Evolutionary conservation across 202 grass and related monocot species (phyloP).

Genomic region (Schoenoplectus triqueter): DNA sequence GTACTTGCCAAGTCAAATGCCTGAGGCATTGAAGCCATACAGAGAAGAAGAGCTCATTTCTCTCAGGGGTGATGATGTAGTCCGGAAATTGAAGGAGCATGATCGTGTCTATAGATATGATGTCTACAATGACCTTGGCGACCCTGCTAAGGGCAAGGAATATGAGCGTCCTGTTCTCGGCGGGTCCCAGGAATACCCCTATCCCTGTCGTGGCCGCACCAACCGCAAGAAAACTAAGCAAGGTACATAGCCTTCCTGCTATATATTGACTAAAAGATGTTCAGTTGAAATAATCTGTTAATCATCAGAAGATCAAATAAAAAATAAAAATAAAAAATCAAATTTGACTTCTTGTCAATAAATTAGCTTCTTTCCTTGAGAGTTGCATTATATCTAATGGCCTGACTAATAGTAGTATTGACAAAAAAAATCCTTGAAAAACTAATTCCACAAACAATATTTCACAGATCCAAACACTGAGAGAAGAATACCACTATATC

Average conservation of each 20-base stretch:
- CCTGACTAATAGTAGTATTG: neutral
- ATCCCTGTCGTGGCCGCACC: constrained; percentile 76
- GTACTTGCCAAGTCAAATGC: constrained; percentile 57
- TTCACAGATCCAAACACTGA: constrained; percentile 55
- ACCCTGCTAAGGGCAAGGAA: constrained; percentile 35
- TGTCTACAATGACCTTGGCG: constrained; percentile 84
- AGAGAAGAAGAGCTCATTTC: constrained; percentile 66
- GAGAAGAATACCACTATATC: constrained; percentile 55
- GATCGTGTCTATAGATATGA: constrained; percentile 82
- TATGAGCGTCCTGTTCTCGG: constrained; percentile 65
- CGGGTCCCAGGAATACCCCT: constrained; percentile 60
- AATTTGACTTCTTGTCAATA: neutral
- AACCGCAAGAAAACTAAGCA: constrained; percentile 46
- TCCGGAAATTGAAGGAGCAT: constrained; percentile 55
- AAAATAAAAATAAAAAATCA: neutral
- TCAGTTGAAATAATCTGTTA: neutral
- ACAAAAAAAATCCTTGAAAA: neutral
- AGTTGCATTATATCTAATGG: neutral
- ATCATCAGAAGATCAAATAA: neutral
- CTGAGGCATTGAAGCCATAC: constrained; percentile 55
- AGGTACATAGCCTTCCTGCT: constrained; percentile 35
- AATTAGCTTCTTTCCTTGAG: neutral
- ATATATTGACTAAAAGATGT: neutral
- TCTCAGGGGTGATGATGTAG: constrained; percentile 61
- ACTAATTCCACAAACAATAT: neutral